Evolutionary conservation across 305 asterid genomes (phyloP), one percentile per base, ranked within the genome.

Genomic region (Solanum hybrid): DNA sequence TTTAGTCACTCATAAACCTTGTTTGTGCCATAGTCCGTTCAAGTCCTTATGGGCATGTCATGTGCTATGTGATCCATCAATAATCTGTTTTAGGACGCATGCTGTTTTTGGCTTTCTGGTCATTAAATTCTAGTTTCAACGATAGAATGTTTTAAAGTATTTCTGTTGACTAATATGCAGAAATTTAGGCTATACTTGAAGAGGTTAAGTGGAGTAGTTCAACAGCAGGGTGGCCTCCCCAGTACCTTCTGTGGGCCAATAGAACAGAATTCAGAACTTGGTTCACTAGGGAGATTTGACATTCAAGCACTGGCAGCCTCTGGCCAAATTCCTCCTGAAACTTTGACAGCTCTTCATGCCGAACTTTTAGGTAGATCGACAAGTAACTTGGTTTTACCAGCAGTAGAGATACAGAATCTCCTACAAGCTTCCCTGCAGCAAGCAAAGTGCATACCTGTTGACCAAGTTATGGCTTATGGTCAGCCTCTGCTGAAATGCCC

Each of bases 201-300:
- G 94, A 94, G 98, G 91, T 89, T 96, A 91, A 94, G 96, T 92
- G 98, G 96, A 91, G 95, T 96, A 86, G 92, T 95, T 86, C 98
- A 96, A 78, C 95, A 92, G 69, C 96, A 93, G 89, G 95, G 92
- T 88, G 95, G 93, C 88, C 92, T 95, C 88, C 94, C 95, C 40
- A 80, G 90, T 89, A 87, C 94, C 42, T 95, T 92, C 87, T 93
- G 96, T 91, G 96, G 95, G 46, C 91, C 95, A 26, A 91, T 92
- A 75, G 97, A 95, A 91, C 95, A 92, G 88, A 94, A 90, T 89
- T 88, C 94, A 90, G 93, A 92, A 91, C 88, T 90, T 46, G 94
- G 93, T 91, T 92, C 95, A 29, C 91, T 95, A 36, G 95, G 94
- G 90, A 92, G 94, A 90, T 94, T 91, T 86, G 98, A 94, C 89